These are phyloP conservation scores for Penicillium olsonii DNA, from an alignment of 2,329 filamentous ascomycete species.

Conservation along the genomic window DNA sequence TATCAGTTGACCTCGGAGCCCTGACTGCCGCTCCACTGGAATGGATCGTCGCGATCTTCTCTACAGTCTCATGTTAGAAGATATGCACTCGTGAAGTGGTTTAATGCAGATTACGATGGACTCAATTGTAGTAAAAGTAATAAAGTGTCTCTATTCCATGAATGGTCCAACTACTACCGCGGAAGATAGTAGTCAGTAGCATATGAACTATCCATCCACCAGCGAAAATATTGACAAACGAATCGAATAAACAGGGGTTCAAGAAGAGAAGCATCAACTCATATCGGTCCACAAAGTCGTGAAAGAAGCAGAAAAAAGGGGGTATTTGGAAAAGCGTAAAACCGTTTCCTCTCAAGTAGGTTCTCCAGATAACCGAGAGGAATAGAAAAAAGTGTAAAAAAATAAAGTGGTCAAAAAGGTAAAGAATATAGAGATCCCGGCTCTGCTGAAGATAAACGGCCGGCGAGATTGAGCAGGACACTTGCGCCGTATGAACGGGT, in stretches of 20 bases:
- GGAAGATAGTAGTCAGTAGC: no score
- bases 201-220: slow-evolving; percentile 6
- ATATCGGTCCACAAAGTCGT: slow-evolving; percentile 31
- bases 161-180: no score
- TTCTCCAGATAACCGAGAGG: slow-evolving; percentile 26
- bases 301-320: slow-evolving; percentile 23
- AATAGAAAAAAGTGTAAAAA: slow-evolving; percentile 16
- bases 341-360: slow-evolving; percentile 23
- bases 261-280: slow-evolving; percentile 34
- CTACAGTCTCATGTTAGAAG: no score
- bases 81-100: no score
- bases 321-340: slow-evolving; percentile 33
- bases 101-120: no score
- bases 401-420: slow-evolving; percentile 20
- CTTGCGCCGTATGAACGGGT: slow-evolving; percentile 3
- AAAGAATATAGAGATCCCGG: slow-evolving; percentile 19
- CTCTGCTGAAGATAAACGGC: slow-evolving; percentile 26
- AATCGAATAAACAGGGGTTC: slow-evolving; percentile 20
- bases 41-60: slow-evolving; percentile 25
- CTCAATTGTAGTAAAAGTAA: neutral
- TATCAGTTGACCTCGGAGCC: slow-evolving; percentile 22
- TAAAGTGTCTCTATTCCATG: slow-evolving; percentile 15
- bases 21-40: slow-evolving; percentile 16
- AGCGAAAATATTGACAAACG: slow-evolving; percentile 24
- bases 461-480: slow-evolving; percentile 7